Base-by-base conservation (phyloP, 768 basidiomycete genomes). In the Leucocoprinus birnbaumii region DNA sequence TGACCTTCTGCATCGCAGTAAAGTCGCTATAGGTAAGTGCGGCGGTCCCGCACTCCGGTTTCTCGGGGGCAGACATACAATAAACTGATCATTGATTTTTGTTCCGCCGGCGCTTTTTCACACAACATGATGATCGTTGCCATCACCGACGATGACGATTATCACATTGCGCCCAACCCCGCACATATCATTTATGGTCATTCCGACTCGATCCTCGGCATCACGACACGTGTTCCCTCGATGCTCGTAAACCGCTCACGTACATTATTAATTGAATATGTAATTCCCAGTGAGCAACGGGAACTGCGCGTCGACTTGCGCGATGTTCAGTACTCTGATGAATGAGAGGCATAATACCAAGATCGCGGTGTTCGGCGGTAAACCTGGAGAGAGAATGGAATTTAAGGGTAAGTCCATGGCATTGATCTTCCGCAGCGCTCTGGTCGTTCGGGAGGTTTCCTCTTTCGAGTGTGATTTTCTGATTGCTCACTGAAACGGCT, bases 301-400 rank as follows among this genome's bases (percentile, higher is more conserved):
- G 10, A 69, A 73, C 34, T 86, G 83, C 57, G 83, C 83, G 6
- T 83, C 81, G 3, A 85, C 84, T 1, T 85, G 84, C 56, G 80
- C 83, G 0, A 77, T 83, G 76, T 85, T 85, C 63, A 79, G 75
- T 53, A 84, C 82, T 2, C 63, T 84, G 50, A 84, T 86, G 83
- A 71, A 74, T 48, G 84, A 86, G 63, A 66, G 73, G 11, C 79
- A 83, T 60, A 62, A 71, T 8, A 80, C 77, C 2, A 80, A 73
- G 60, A 76, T 79, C 42, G 82, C 78, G 4, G 65, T 83, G 13
- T 84, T 84, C 57, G 82, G 84, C 21, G 82, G 82, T 21, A 81
- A 79, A 64, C 79, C 83, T 2, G 73, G 74, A 3, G 70, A 78
- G 60, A 61, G 63, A 24, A 68, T 82, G 56, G 68, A 85, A 62